A percentile compares a stretch with the other conserved stretches of the same genome.
These are phyloP conservation scores for Paramecium caudatum DNA, from an alignment of 73 alveolate genomes.

Conservation along the genomic window DNA sequence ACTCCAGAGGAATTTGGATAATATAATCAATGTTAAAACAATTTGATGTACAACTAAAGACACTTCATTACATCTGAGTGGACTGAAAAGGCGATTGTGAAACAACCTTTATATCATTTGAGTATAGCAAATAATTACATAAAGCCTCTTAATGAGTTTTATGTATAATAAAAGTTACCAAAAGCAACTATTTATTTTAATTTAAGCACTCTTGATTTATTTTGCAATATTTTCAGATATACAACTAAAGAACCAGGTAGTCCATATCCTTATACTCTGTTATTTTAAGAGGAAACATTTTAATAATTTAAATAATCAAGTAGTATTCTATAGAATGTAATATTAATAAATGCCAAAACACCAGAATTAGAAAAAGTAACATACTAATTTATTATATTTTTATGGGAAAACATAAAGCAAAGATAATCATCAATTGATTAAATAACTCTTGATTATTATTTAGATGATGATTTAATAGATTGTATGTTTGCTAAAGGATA, in stretches of 20 bases:
- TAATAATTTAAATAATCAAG: background rate
- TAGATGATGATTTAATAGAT: conserved; percentile 58
- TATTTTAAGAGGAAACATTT: conserved; percentile 33
- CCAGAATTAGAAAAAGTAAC: conserved; percentile 11
- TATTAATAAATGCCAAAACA: background rate
- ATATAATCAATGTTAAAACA: background rate
- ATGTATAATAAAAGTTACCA: background rate
- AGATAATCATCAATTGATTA: conserved; percentile 40
- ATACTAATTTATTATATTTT: background rate
- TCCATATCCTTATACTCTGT: conserved; percentile 41
- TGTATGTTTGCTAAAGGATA: background rate
- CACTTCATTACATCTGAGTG: background rate
- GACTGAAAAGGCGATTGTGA: background rate
- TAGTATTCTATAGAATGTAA: background rate
- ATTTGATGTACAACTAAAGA: background rate
- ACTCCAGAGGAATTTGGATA: conserved; percentile 54
- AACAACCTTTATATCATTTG: background rate
- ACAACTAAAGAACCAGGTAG: background rate
- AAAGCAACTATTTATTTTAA: background rate
- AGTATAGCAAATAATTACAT: background rate
- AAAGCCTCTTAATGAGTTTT: background rate
- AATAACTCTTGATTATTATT: conserved; percentile 22
- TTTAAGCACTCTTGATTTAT: background rate
- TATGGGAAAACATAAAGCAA: conserved; percentile 16
- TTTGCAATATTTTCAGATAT: conserved; percentile 26